phyloP scores from a whole-genome alignment of 345 rosid species.

The Citrus trifoliata region DNA sequence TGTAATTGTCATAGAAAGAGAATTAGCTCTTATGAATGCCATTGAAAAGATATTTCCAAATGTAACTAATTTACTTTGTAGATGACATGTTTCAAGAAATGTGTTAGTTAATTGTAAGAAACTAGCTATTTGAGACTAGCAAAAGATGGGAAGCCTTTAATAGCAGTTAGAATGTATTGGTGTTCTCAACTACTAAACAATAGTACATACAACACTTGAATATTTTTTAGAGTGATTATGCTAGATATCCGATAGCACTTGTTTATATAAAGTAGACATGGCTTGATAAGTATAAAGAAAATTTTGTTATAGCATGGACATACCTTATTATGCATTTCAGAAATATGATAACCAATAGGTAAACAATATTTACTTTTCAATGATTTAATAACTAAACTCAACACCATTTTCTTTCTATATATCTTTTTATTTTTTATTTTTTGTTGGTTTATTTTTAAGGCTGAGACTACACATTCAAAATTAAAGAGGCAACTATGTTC shows the following conservation, averaged over 20 bases:
- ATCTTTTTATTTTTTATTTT: no score
- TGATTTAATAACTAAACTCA: no score
- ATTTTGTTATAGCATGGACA: constrained; percentile 5
- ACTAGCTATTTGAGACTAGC: not conserved
- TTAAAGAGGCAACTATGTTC: not conserved
- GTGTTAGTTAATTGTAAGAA: not conserved
- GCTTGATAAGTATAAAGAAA: constrained; percentile 6
- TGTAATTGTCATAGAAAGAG: constrained; percentile 7
- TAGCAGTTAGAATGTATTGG: not conserved
- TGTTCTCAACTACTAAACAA: not conserved
- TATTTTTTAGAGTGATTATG: constrained; percentile 3
- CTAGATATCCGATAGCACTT: not conserved
- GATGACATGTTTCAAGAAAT: constrained; percentile 9
- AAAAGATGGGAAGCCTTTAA: constrained; percentile 6
- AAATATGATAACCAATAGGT: constrained; percentile 7
- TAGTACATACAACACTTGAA: constrained; percentile 7
- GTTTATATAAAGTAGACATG: constrained; percentile 2
- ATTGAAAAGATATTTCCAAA: not conserved
- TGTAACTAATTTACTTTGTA: constrained; percentile 1
- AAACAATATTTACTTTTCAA: not conserved
- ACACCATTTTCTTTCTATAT: no score
- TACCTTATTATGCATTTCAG: constrained; percentile 7
- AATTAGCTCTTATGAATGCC: constrained; percentile 2
- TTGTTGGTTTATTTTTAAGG: not conserved
- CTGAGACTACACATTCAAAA: constrained; percentile 5